A percentile compares a stretch with the other conserved stretches of the same genome.
phyloP scores from a whole-genome alignment of 2,329 filamentous ascomycete species.

The Aspergillus phoenicis region DNA sequence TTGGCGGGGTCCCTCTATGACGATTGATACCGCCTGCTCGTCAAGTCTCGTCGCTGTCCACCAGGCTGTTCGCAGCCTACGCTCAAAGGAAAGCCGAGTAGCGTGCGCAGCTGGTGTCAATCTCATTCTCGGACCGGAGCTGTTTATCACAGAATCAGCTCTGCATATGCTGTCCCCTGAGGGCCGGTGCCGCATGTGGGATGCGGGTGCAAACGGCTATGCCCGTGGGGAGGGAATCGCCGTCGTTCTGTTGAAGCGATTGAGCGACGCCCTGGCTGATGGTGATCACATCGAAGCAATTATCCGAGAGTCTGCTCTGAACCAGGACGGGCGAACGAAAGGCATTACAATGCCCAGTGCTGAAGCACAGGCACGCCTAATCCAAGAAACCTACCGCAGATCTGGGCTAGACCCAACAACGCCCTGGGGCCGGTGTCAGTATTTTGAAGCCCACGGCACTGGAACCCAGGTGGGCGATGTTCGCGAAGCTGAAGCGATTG shows the following conservation, averaged over 20 bases:
- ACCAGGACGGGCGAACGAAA: slow-evolving; percentile 30
- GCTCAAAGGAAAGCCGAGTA: slow-evolving; percentile 21
- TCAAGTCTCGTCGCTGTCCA: slow-evolving; percentile 38
- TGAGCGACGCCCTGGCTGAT: slow-evolving; percentile 50
- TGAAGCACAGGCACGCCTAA: slow-evolving; percentile 39
- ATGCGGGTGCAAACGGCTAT: slow-evolving; percentile 49
- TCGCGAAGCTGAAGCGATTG: slow-evolving; percentile 31
- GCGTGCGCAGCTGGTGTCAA: slow-evolving; percentile 7
- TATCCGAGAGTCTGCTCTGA: slow-evolving; percentile 30
- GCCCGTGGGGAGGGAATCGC: slow-evolving; percentile 55
- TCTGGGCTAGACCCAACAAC: slow-evolving; percentile 29
- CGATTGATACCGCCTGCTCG: slow-evolving; percentile 49
- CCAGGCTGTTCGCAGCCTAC: slow-evolving; percentile 27
- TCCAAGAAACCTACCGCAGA: slow-evolving; percentile 36
- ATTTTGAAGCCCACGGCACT: slow-evolving; percentile 48
- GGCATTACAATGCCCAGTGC: slow-evolving; percentile 32
- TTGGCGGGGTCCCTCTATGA: slow-evolving; percentile 36
- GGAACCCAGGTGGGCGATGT: slow-evolving; percentile 39
- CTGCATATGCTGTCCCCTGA: slow-evolving; percentile 50
- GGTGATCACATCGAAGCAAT: slow-evolving; percentile 44
- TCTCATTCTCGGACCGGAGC: slow-evolving; percentile 21
- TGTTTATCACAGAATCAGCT: slow-evolving; percentile 11
- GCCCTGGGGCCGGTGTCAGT: slow-evolving; percentile 34
- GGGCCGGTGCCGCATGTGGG: slow-evolving; percentile 52
- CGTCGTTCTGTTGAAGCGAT: slow-evolving; percentile 52